These are phyloP conservation scores for Mycothermus thermophilus DNA, from an alignment of 495 filamentous ascomycete genomes.

Conservation along the genomic window DNA sequence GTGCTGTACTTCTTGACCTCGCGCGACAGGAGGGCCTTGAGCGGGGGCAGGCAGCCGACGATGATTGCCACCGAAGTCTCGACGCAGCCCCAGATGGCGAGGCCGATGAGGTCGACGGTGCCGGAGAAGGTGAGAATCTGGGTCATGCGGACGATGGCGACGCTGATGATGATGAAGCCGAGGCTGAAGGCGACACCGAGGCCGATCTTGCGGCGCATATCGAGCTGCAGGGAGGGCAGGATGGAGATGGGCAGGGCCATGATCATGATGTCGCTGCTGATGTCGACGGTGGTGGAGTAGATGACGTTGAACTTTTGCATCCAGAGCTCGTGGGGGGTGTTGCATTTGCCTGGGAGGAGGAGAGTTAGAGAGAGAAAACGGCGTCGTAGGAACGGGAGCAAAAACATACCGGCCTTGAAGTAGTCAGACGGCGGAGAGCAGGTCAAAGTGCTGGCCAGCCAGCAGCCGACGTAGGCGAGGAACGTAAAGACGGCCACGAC, in stretches of 20 bases:
- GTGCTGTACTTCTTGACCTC: background rate
- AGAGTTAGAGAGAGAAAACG: background rate
- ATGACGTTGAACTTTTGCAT: slow-evolving; percentile 1
- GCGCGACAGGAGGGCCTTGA: slow-evolving; percentile 2
- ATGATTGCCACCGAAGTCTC: background rate
- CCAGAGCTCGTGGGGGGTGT: background rate
- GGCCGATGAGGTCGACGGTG: slow-evolving; percentile 1
- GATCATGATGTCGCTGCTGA: slow-evolving; percentile 2
- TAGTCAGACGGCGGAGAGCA: slow-evolving; percentile 1
- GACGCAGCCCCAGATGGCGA: slow-evolving; percentile 5
- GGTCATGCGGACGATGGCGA: slow-evolving; percentile 2
- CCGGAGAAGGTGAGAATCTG: background rate
- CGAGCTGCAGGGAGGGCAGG: slow-evolving; percentile 1
- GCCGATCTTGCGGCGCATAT: background rate
- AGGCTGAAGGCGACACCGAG: slow-evolving; percentile 2
- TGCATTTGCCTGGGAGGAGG: background rate
- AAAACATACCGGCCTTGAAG: slow-evolving; percentile 1
- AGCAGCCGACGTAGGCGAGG: slow-evolving; percentile 1
- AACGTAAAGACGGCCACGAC: slow-evolving; percentile 1
- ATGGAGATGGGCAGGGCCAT: slow-evolving; percentile 3
- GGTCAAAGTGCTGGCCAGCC: slow-evolving; percentile 1
- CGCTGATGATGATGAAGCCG: slow-evolving; percentile 2
- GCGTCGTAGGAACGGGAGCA: background rate
- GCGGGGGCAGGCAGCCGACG: slow-evolving; percentile 1
- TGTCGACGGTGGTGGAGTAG: background rate